These are phyloP conservation scores for Vitis labrusca DNA, from an alignment of 164 flowering plant species.

Conservation along the genomic window DNA sequence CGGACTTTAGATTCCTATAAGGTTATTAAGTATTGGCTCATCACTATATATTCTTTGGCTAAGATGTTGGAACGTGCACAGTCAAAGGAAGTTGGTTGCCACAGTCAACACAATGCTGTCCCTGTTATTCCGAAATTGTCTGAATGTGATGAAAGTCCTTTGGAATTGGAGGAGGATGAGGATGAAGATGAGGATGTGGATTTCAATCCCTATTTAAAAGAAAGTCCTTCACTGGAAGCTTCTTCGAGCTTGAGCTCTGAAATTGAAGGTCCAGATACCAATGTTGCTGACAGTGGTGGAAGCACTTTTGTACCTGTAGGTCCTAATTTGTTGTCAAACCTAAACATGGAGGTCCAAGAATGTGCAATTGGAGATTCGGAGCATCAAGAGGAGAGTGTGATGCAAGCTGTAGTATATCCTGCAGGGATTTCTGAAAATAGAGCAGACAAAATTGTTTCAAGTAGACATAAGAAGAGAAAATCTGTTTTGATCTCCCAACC, in stretches of 20 bases:
- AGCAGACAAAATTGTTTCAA: constrained; percentile 8
- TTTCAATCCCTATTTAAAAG: constrained; percentile 70
- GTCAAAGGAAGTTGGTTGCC: constrained; percentile 9
- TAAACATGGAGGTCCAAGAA: constrained; percentile 8
- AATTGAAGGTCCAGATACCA: constrained; percentile 48
- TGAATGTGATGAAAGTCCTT: constrained; percentile 7
- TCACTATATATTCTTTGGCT: not conserved
- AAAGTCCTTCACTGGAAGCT: constrained; percentile 65
- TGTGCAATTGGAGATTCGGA: constrained; percentile 29
- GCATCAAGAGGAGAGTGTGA: constrained; percentile 32
- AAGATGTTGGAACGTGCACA: constrained; percentile 19
- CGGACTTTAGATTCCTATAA: not conserved
- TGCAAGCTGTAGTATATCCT: constrained; percentile 25
- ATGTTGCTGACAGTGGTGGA: constrained; percentile 33
- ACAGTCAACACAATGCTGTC: not conserved
- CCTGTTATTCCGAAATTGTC: not conserved
- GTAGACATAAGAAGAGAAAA: constrained; percentile 22
- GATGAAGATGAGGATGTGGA: constrained; percentile 55
- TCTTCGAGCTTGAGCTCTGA: constrained; percentile 95
- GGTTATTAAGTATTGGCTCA: not conserved
- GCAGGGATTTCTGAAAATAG: constrained; percentile 14
- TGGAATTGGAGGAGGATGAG: constrained; percentile 18
- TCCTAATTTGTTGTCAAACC: constrained; percentile 9
- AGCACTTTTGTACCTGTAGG: constrained; percentile 10
- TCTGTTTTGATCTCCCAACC: constrained; percentile 10